phyloP scores from a whole-genome alignment of 179 eudicot species.

The Patellifolia procumbens region DNA sequence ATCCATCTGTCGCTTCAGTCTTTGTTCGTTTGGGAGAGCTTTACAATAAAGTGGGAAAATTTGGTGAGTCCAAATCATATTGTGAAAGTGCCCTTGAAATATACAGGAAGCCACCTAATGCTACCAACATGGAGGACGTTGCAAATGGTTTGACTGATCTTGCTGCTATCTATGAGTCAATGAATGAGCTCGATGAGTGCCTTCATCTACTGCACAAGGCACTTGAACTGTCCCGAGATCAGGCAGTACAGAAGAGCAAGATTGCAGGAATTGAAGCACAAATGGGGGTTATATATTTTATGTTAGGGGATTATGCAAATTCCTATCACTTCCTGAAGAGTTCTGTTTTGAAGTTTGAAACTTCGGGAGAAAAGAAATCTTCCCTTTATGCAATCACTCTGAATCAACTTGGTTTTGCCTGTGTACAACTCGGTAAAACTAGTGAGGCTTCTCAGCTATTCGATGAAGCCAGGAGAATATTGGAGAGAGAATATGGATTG shows the following conservation, averaged over 20 bases:
- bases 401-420: conserved; percentile 83
- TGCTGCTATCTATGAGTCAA: conserved; percentile 75
- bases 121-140: conserved; percentile 51
- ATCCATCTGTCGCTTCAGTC: conserved; percentile 64
- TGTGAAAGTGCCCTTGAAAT: conserved; percentile 69
- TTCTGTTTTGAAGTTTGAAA: conserved; percentile 58
- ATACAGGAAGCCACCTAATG: conserved; percentile 46
- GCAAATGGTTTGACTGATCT: conserved; percentile 70
- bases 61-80: conserved; percentile 63
- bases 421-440: conserved; percentile 63
- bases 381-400: conserved; percentile 69
- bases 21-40: conserved; percentile 76
- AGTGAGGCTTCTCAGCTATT: conserved; percentile 76
- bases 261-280: conserved; percentile 90
- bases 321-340: conserved; percentile 53
- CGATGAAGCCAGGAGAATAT: conserved; percentile 62
- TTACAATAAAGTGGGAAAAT: conserved; percentile 74
- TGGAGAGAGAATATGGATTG: conserved; percentile 72
- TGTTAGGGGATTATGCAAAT: conserved; percentile 57
- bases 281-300: conserved; percentile 71
- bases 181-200: conserved; percentile 62
- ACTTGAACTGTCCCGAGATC: conserved; percentile 37
- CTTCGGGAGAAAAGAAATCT: conserved; percentile 57
- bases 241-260: conserved; percentile 45
- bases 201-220: conserved; percentile 61